Percentiles rank a stretch among this genome's conserved stretches.
Evolutionary conservation across 192 early-diverging fungal genomes (phyloP).

Genomic region (Podila verticillata): DNA sequence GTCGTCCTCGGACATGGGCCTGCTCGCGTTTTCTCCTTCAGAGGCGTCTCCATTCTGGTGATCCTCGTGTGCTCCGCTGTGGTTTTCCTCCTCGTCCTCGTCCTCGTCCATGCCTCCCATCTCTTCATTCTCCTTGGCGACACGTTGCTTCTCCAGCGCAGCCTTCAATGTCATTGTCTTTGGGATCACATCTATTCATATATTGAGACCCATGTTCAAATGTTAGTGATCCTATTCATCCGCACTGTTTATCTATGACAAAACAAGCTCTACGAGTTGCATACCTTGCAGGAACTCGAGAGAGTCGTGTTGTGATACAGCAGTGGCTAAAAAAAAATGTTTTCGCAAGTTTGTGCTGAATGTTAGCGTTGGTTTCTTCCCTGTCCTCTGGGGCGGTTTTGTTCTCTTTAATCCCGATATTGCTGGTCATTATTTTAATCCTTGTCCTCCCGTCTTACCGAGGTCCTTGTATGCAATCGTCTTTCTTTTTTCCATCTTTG

Average conservation of each 20-base stretch:
- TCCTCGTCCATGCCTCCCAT: constrained; percentile 46
- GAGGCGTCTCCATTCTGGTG: constrained; percentile 8
- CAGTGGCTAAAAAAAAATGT: constrained; percentile 21
- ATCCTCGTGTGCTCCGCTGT: constrained; percentile 9
- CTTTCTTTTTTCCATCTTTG: constrained; percentile 74
- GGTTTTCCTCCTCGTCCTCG: constrained; percentile 21
- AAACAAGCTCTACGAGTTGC: background rate
- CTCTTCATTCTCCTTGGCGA: constrained; percentile 48
- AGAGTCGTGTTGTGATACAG: constrained; percentile 44
- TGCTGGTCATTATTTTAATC: background rate
- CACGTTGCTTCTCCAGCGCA: constrained; percentile 52
- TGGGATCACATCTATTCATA: constrained; percentile 51
- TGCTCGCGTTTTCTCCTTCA: constrained; percentile 16
- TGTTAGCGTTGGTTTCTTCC: constrained; percentile 45
- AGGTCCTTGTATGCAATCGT: constrained; percentile 79
- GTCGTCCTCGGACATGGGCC: constrained; percentile 43
- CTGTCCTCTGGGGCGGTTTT: constrained; percentile 27
- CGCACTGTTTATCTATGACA: background rate
- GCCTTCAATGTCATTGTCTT: constrained; percentile 55
- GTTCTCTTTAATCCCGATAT: background rate
- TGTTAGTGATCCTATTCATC: background rate
- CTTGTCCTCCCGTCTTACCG: constrained; percentile 53
- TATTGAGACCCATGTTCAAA: background rate
- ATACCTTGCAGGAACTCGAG: constrained; percentile 52
- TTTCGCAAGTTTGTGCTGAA: constrained; percentile 33